Conservation (phyloP, 495 filamentous ascomycete species). For the Neurospora sp. region DNA sequence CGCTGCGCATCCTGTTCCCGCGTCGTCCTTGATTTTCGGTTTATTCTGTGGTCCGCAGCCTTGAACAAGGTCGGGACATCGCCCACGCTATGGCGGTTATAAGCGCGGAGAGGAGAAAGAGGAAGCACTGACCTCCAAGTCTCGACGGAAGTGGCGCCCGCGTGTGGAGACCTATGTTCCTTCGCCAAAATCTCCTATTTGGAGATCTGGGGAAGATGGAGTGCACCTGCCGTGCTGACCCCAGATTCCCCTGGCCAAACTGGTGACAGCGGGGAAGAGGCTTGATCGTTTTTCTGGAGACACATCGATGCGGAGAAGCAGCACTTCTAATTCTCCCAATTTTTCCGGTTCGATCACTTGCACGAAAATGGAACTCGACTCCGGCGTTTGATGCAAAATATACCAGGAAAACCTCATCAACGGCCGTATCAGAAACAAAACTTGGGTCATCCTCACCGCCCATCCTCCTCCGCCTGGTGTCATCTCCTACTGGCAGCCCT, state of each 20-base stretch:
- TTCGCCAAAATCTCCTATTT: neutral
- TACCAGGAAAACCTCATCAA: neutral
- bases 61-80: neutral
- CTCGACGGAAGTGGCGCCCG: neutral
- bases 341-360: neutral
- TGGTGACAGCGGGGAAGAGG: neutral
- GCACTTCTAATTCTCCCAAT: neutral
- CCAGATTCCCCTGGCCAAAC: neutral
- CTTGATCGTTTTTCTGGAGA: neutral
- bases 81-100: neutral
- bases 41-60: neutral
- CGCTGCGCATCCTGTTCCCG: neutral
- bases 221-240: neutral
- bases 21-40: neutral
- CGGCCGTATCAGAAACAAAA: neutral
- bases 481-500: neutral
- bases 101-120: neutral
- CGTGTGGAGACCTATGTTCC: neutral
- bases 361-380: neutral
- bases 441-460: neutral
- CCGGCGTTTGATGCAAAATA: neutral
- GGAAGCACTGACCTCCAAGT: neutral
- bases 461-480: neutral
- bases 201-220: neutral
- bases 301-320: neutral